These are phyloP conservation scores for Pouteria glomerata DNA, from an alignment of 148 eudicot genomes.

Conservation along the genomic window DNA sequence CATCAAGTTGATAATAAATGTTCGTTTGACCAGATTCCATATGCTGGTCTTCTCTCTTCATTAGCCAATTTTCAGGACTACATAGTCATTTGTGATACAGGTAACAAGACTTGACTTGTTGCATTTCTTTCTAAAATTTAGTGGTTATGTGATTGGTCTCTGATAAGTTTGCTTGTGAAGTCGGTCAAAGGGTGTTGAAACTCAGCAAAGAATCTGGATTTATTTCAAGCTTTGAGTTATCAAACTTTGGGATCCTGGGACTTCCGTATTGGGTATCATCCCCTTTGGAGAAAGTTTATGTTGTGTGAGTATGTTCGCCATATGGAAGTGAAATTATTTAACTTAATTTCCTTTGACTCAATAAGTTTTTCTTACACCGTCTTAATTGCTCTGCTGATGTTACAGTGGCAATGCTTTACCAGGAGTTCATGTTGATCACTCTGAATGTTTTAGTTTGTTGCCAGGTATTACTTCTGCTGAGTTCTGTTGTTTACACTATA, in stretches of 20 bases:
- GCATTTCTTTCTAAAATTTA: conserved; percentile 1
- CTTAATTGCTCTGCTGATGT: conserved; percentile 9
- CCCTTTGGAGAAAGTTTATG: conserved; percentile 60
- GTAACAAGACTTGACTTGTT: conserved; percentile 26
- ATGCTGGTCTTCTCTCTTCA: conserved; percentile 64
- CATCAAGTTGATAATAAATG: conserved; percentile 28
- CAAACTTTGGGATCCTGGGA: conserved; percentile 70
- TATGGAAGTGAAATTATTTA: not conserved
- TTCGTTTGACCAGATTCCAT: conserved; percentile 37
- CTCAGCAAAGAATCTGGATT: conserved; percentile 40
- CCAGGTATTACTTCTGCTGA: conserved; percentile 48
- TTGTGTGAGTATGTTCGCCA: conserved; percentile 39
- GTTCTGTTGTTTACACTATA: not conserved
- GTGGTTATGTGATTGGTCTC: not conserved
- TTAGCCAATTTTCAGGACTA: conserved; percentile 44
- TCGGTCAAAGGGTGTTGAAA: conserved; percentile 65
- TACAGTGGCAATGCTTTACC: conserved; percentile 33
- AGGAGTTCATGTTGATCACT: conserved; percentile 46
- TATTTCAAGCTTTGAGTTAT: conserved; percentile 42
- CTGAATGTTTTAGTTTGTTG: conserved; percentile 46
- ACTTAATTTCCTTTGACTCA: not conserved
- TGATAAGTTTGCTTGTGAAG: conserved; percentile 42
- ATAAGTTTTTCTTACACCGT: conserved; percentile 9
- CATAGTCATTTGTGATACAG: conserved; percentile 67
- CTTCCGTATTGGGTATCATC: conserved; percentile 73